Base-by-base conservation (phyloP, 768 basidiomycete genomes). In the Psilocybe cyanescens region DNA sequence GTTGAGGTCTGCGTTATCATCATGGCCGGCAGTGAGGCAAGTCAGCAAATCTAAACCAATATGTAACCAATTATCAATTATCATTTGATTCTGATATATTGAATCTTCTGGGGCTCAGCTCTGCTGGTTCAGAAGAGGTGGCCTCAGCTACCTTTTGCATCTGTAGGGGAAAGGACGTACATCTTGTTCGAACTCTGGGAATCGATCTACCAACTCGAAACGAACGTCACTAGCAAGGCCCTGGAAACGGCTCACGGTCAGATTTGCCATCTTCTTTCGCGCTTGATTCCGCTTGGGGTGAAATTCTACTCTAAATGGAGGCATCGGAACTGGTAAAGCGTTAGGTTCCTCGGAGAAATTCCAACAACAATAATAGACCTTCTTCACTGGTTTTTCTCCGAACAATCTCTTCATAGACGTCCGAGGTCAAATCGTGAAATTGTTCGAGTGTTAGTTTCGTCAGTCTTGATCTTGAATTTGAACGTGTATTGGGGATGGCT, bases 331-430 rank as follows among this genome's bases (percentile, higher is more conserved):
- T 53, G 31, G 31, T 3, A 50, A 37, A n/a, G 12, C 8, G n/a
- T 53, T 31, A 53, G 33, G 33, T 14, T 12, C 3, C 9, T 8
- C 31, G 33, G 19, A 2, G n/a, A 53, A 17, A 35, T n/a, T 37
- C 16, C 51, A 33, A 31, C n/a, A n/a, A 53, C 31, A 35, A 8
- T 4, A 12, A 53, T 2, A 1, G 19, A 53, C 51, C 33, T 37
- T 35, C 35, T 44, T 44, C 41, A 39, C 14, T 39, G 14, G 8
- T 39, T 24, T 41, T 53, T 35, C 58, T 51, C n/a, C 51, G 50
- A 14, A 59, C 30, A 8, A 59, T 19, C 30, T 59, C 58, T 44
- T 59, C 58, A 39, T 59, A 54, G n/a, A 51, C 51, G n/a, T 59
- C 58, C 33, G 35, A 37, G n/a, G 58, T 51, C 8, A 59, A 37